These are phyloP conservation scores for Gleditsia sinensis DNA, from an alignment of 306 rosid genomes.

Conservation along the genomic window DNA sequence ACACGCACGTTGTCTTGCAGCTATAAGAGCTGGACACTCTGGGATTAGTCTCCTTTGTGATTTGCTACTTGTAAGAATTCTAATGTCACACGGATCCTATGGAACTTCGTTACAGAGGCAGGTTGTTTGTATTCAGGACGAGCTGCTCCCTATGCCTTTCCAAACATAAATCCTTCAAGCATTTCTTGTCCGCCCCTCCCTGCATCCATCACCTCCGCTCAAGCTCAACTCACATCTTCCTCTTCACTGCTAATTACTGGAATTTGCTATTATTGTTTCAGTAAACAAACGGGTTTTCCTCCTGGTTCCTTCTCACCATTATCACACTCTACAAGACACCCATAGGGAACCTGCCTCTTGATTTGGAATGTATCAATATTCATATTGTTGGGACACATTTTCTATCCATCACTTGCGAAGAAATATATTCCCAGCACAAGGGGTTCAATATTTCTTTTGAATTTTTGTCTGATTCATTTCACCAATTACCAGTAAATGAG, in stretches of 20 bases:
- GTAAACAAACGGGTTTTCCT: conserved; percentile 85
- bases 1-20: too few species aligned
- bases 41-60: not conserved
- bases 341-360: conserved; percentile 83
- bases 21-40: too few species aligned
- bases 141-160: conserved; percentile 95
- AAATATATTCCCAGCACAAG: not conserved
- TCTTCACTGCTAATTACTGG: not conserved
- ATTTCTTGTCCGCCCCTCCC: too few species aligned
- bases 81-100: conserved; percentile 22
- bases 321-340: conserved; percentile 91
- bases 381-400: conserved; percentile 1
- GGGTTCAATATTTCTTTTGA: not conserved
- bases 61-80: not conserved
- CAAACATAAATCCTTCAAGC: conserved; percentile 84
- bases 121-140: conserved; percentile 91
- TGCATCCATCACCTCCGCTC: too few species aligned
- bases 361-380: conserved; percentile 75
- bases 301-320: conserved; percentile 95
- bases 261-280: too few species aligned
- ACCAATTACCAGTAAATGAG: conserved; percentile 73
- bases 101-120: conserved; percentile 74
- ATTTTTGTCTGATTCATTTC: conserved; percentile 25
- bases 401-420: not conserved
- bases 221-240: too few species aligned